phyloP scores from a whole-genome alignment of 1,139 yeast genomes.

The Yamadazyma oceani region DNA sequence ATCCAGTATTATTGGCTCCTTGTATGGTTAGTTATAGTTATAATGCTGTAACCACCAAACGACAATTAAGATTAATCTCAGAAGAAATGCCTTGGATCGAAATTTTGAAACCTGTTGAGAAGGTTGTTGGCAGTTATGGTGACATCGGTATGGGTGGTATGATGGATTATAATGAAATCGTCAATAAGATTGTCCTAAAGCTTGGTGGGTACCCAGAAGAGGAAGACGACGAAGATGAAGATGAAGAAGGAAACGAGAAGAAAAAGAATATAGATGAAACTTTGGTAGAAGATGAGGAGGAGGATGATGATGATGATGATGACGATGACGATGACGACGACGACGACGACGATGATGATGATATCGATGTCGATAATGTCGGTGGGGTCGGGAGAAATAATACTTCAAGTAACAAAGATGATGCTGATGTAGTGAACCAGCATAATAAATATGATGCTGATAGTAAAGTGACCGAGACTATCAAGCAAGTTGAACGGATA shows the following conservation, averaged over 20 bases:
- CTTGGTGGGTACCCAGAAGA: constrained; percentile 91
- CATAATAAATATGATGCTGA: constrained; percentile 41
- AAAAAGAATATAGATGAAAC: constrained; percentile 42
- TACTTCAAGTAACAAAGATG: no score
- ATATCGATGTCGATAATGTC: constrained; percentile 33
- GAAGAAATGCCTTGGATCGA: constrained; percentile 95
- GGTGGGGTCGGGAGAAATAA: no score
- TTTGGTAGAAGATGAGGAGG: constrained; percentile 33
- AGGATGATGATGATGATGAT: constrained; percentile 34
- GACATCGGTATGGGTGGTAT: constrained; percentile 95
- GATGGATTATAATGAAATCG: constrained; percentile 91
- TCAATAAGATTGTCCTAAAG: constrained; percentile 76
- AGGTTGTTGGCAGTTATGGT: constrained; percentile 89
- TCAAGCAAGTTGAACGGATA: not conserved
- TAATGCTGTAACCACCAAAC: constrained; percentile 81
- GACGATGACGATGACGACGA: constrained; percentile 44
- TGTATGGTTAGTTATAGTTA: constrained; percentile 93
- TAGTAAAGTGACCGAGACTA: constrained; percentile 8
- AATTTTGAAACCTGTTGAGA: constrained; percentile 85
- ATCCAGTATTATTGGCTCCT: constrained; percentile 86
- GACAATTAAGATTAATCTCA: constrained; percentile 70
- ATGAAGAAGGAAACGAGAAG: constrained; percentile 57
- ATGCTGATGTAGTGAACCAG: no score
- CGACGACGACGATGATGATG: constrained; percentile 48
- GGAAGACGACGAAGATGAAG: constrained; percentile 77